These are phyloP conservation scores for Filosporella fistucella DNA, from an alignment of 495 filamentous ascomycete species.

Conservation along the genomic window DNA sequence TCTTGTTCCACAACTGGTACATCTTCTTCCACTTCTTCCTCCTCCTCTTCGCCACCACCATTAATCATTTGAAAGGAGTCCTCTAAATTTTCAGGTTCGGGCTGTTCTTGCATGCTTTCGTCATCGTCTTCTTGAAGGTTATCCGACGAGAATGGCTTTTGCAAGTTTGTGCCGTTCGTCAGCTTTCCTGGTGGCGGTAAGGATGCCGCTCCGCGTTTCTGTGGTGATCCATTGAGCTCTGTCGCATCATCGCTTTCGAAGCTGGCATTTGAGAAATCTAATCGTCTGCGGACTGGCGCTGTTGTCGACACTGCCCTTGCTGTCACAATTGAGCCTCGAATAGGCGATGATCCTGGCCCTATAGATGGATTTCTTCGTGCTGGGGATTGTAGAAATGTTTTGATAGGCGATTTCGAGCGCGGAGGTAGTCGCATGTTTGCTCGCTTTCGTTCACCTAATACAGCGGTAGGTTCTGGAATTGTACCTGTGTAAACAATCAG, in stretches of 20 bases:
- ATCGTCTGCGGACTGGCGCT: conserved; percentile 14
- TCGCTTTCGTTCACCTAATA: conserved; percentile 25
- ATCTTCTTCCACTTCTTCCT: conserved; percentile 1
- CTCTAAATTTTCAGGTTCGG: conserved; percentile 8
- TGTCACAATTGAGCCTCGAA: conserved; percentile 17
- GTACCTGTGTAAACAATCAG: conserved; percentile 32
- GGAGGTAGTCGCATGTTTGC: conserved; percentile 28
- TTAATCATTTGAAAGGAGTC: conserved; percentile 18
- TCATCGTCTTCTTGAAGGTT: background rate
- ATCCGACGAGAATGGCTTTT: background rate
- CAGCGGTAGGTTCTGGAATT: conserved; percentile 37
- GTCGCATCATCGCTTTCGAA: background rate
- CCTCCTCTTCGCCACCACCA: conserved; percentile 15
- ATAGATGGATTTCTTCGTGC: conserved; percentile 26
- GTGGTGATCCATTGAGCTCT: background rate
- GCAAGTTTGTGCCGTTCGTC: background rate
- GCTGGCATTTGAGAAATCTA: conserved; percentile 21
- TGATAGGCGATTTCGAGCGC: conserved; percentile 28
- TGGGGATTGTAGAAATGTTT: conserved; percentile 24
- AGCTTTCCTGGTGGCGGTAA: background rate
- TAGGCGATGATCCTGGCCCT: conserved; percentile 20
- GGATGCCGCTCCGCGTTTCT: conserved; percentile 12
- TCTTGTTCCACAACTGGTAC: background rate
- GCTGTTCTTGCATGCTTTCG: conserved; percentile 3
- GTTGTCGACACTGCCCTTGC: conserved; percentile 8